Evolutionary conservation across 805 yeast genomes (phyloP).

Genomic region (Myxozyma lipomycoides): DNA sequence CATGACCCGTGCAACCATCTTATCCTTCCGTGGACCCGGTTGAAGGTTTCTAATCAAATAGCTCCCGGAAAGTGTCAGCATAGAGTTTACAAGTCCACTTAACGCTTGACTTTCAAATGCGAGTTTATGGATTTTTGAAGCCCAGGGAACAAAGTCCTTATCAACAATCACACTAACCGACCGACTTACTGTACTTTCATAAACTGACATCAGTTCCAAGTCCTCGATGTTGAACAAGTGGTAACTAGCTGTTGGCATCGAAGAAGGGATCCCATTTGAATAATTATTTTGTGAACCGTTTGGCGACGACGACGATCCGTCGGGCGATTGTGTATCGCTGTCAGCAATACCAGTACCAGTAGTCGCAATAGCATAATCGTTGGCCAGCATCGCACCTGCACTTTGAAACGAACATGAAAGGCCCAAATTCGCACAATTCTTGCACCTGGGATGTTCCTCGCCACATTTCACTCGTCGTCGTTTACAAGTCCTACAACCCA

Average conservation of each 20-base stretch:
- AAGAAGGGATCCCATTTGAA: background rate
- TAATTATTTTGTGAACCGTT: background rate
- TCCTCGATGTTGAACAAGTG: constrained; percentile 60
- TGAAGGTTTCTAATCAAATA: constrained; percentile 54
- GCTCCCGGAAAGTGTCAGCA: constrained; percentile 87
- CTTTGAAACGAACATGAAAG: constrained; percentile 63
- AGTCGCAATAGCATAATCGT: constrained; percentile 13
- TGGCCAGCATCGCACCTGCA: constrained; percentile 16
- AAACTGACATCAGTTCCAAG: constrained; percentile 79
- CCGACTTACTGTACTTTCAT: constrained; percentile 75
- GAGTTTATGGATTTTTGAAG: constrained; percentile 76
- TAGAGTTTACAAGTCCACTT: constrained; percentile 69
- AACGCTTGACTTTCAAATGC: constrained; percentile 85
- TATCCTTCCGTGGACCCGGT: background rate
- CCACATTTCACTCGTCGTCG: constrained; percentile 90
- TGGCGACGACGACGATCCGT: background rate
- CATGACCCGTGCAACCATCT: constrained; percentile 6
- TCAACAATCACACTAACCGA: constrained; percentile 90
- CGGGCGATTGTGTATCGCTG: background rate
- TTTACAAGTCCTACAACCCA: constrained; percentile 88
- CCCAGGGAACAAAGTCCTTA: constrained; percentile 81
- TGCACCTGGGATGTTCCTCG: constrained; percentile 74
- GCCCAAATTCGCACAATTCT: constrained; percentile 74
- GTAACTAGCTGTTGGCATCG: background rate
- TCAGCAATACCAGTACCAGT: constrained; percentile 7